Base-by-base conservation (phyloP, 805 yeast species). In the Monosporozyma yasuniensis region DNA sequence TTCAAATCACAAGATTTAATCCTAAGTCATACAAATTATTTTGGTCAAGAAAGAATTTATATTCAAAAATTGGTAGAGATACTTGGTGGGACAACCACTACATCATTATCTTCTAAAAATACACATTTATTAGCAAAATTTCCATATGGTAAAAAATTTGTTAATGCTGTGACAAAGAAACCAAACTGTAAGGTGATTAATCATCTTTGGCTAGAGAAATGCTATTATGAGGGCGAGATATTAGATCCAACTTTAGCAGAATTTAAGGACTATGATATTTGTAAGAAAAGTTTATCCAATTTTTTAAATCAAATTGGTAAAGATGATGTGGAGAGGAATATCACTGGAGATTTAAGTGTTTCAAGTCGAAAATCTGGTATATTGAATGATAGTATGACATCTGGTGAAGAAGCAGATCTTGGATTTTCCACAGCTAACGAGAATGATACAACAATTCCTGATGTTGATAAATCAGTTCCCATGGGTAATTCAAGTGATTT, bases 151-250 rank as follows among this genome's bases (percentile, higher is more conserved):
- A 78, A 75, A 50, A 91, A 91, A 66, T 87, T 77, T 59, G 76
- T 75, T 10, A 87, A 89, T 16, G 95, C 93, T 0, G 61, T 71
- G 34, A 74, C 75, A 53, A 89, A 96, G 96, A 61, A 64, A 8
- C 10, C 28, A 12, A 19, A 32, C 3, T 61, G 66, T 41, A 73
- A 74, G 28, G 71, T 84, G 2, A 81, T 87, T 0, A 89, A 85
- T 60, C 96, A 88, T 65, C 61, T 82, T 12, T 91, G 99, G 99
- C 66, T 91, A 12, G 98, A 91, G 60, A 90, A 86, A 49, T 77
- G 88, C 41, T 91, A 57, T 48, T 47, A 54, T 44, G n/a, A 46
- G 18, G 66, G 60, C 12, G 49, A 45, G 19, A 41, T 37, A 16
- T 12, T 52, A 14, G 52, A 50, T 34, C 12, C 48, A 2, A 19